Evolutionary conservation across 495 filamentous ascomycete species (phyloP).

Genomic region (Niebla homalea): DNA sequence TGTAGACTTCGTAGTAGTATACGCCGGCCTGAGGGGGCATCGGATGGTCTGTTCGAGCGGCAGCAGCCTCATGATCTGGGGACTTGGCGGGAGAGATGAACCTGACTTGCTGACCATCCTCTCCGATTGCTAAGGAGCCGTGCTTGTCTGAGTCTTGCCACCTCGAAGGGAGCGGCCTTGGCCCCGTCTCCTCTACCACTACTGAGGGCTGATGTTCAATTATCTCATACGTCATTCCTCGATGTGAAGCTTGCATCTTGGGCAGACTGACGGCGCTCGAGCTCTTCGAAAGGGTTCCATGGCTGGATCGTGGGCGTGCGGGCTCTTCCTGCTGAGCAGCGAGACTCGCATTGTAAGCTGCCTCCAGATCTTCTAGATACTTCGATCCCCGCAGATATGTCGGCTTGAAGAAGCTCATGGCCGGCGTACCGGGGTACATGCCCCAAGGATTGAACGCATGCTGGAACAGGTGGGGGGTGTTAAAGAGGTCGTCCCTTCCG

Average conservation of each 20-base stretch:
- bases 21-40: conserved; percentile 91
- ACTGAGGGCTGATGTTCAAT: conserved; percentile 56
- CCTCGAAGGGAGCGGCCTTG: conserved; percentile 60
- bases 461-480: conserved; percentile 17
- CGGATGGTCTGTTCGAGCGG: conserved; percentile 71
- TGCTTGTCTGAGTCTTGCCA: conserved; percentile 76
- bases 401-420: conserved; percentile 50
- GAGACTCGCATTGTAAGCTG: conserved; percentile 50
- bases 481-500: conserved; percentile 19
- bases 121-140: conserved; percentile 55
- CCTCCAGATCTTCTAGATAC: conserved; percentile 61
- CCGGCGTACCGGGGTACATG: conserved; percentile 1
- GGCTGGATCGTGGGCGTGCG: conserved; percentile 24
- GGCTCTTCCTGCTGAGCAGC: conserved; percentile 35
- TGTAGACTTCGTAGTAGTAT: conserved; percentile 93
- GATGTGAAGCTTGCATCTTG: conserved; percentile 58
- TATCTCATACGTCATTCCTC: conserved; percentile 73
- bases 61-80: conserved; percentile 69
- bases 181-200: conserved; percentile 37
- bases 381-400: conserved; percentile 69
- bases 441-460: conserved; percentile 7
- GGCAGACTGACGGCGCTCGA: conserved; percentile 51
- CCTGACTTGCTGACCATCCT: conserved; percentile 66
- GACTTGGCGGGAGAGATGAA: conserved; percentile 50
- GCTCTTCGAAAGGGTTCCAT: conserved; percentile 45